These are phyloP conservation scores for Xylaria cubensis DNA, from an alignment of 495 filamentous ascomycete genomes.

Conservation along the genomic window DNA sequence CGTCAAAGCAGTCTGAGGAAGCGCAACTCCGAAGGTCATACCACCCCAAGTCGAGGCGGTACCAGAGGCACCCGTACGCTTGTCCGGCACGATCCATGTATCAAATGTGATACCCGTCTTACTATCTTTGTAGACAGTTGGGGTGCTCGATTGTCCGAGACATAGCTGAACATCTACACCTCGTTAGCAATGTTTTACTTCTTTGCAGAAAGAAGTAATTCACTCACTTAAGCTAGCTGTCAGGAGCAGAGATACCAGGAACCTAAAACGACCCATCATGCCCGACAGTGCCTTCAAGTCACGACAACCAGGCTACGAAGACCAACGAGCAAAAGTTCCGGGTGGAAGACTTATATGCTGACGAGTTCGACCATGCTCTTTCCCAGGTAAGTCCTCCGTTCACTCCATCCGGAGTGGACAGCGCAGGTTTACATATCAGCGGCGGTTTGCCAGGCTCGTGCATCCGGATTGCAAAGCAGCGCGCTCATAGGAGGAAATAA, in stretches of 20 bases:
- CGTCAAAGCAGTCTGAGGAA: constrained; percentile 50
- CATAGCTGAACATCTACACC: constrained; percentile 35
- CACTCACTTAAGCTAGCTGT: constrained; percentile 33
- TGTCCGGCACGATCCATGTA: constrained; percentile 39
- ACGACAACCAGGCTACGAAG: constrained; percentile 7
- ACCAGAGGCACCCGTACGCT: constrained; percentile 25
- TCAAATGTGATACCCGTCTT: constrained; percentile 43
- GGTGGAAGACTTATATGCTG: constrained; percentile 22
- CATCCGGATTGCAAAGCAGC: constrained; percentile 8
- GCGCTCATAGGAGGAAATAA: constrained; percentile 25
- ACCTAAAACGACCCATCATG: constrained; percentile 34
- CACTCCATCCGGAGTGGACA: constrained; percentile 8
- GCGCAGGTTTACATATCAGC: neutral
- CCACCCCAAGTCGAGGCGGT: constrained; percentile 39
- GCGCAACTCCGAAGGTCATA: constrained; percentile 56
- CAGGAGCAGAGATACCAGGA: constrained; percentile 32
- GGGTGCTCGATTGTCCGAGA: constrained; percentile 32
- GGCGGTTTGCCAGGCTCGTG: constrained; percentile 1
- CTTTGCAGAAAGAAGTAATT: neutral
- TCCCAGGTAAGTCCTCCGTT: neutral
- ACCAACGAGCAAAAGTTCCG: constrained; percentile 16
- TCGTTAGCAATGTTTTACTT: constrained; percentile 26
- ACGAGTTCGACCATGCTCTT: neutral
- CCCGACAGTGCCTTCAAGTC: constrained; percentile 21
- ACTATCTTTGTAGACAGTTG: constrained; percentile 38